Conservation (phyloP, 768 basidiomycete species). For the Boletus reticulatus region DNA sequence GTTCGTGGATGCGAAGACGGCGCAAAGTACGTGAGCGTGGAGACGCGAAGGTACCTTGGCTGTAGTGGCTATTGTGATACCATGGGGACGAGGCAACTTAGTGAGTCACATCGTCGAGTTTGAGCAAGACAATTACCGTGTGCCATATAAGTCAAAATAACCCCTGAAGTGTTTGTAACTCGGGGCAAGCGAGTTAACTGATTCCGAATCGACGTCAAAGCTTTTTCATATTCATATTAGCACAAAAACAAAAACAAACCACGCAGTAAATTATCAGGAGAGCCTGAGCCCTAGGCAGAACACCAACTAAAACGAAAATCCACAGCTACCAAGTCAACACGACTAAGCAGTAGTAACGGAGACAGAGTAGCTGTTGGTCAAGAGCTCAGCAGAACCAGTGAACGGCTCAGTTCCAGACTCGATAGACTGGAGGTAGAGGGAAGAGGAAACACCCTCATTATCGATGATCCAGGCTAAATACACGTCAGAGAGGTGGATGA, state of each 20-base stretch:
- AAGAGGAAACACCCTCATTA: constrained; percentile 46
- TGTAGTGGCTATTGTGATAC: constrained; percentile 28
- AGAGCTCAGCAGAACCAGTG: constrained; percentile 46
- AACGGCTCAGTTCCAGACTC: constrained; percentile 58
- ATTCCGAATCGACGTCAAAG: no score
- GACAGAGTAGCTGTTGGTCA: constrained; percentile 43
- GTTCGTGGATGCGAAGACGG: not conserved
- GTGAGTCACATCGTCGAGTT: constrained; percentile 7
- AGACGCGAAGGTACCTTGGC: constrained; percentile 14
- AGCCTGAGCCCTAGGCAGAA: not conserved
- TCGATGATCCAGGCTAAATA: constrained; percentile 42
- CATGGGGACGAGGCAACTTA: constrained; percentile 19
- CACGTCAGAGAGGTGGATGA: not conserved
- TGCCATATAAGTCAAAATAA: constrained; percentile 3
- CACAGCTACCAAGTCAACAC: not conserved
- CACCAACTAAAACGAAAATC: not conserved
- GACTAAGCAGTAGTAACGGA: constrained; percentile 24
- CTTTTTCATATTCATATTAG: no score
- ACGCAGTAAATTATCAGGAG: no score
- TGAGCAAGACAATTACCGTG: constrained; percentile 22
- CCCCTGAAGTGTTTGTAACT: constrained; percentile 9
- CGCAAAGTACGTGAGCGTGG: constrained; percentile 20
- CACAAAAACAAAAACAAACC: not conserved
- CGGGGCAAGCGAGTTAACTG: no score
- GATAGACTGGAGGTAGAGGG: constrained; percentile 51